Base-by-base conservation (phyloP, 305 asterid species). In the Fraxinus velutina region DNA sequence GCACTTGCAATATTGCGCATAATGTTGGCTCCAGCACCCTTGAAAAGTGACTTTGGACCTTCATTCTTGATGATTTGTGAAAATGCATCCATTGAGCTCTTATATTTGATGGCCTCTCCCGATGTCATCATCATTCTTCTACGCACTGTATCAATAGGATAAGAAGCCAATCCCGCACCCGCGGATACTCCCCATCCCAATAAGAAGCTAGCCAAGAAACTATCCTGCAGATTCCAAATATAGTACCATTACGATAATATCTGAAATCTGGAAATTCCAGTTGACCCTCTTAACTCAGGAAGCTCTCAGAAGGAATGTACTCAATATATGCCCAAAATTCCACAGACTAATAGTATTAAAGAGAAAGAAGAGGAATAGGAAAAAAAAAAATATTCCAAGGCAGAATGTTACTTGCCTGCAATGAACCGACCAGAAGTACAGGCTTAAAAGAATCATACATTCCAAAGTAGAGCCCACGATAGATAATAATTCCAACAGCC, bases 51-150 rank as follows among this genome's bases (percentile, higher is more conserved):
- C 75, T 84, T 85, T 2, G 84, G 2, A 32, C 94, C 94, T 85
- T 91, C 94, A 30, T 86, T 88, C 87, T 87, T 86, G 39, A 89
- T 78, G 21, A 91, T 91, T 85, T 88, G 90, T 1, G 86, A 30
- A 81, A 91, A 90, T 2, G 94, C 94, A 72, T 91, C 92, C 33
- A 86, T 5, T 15, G 94, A 89, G 85, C 88, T 86, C 81, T 84
- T 91, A 62, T 89, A 91, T 76, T 91, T 91, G 79, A 91, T 89
- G 0, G 93, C 87, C 79, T 91, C 93, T 5, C 94, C 94, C 8
- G 93, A 91, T 32, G 94, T 91, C 94, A 91, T 91, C 94, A 91
- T 91, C 94, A 91, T 91, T 80, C 94, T 89, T 91, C 94, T 85
- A 62, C 92, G 89, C 70, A 89, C 89, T 0, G 90, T 89, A 32